Evolutionary conservation across 495 filamentous ascomycete species (phyloP), one percentile per base, ranked within the genome.

Genomic region (Lophiotrema nucula): DNA sequence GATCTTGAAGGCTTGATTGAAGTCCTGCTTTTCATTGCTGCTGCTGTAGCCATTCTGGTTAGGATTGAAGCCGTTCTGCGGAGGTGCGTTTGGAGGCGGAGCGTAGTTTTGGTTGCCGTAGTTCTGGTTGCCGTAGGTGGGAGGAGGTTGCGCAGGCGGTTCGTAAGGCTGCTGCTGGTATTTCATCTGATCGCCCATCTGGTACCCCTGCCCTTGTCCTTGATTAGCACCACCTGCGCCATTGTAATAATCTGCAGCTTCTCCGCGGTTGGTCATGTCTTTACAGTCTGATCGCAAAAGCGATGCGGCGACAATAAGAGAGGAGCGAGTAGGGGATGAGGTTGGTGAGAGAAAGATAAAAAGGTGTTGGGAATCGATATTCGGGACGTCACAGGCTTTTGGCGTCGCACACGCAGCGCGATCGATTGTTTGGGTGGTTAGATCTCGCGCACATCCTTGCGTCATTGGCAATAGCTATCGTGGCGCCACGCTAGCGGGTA

Each of bases 1-100:
- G 33, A 96, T 67, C 70, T 82, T 83, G 74, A 96, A 96, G 0
- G 81, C 80, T 66, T 96, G 79, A 15, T 92, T 84, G 63, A 92
- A 97, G 15, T 75, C 79, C 12, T 76, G 76, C 65, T 88, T 79
- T 52, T 70, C 67, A 39, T 47, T 31, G 16, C 23, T 39, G n/a
- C 35, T 31, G 6, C n/a, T 19, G 24, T 52, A 57, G 13, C 37
- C 52, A 24, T 56, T 33, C 26, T 54, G 51, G 12, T 21, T n/a
- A 2, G 23, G 37, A 22, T 21, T 18, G 10, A 6, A 12, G 8
- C 39, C 39, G 19, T 43, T 10, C 8, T 13, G 8, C 39, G 41
- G 54, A 2, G 51, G 58, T 24, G 59, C 38, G 5, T 26, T 41
- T 25, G 19, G 39, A 2, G 53, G 53, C 5, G 53, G 53, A 22